Evolutionary conservation across 441 rosid genomes (phyloP).

Genomic region (Macaranga tanarius): DNA sequence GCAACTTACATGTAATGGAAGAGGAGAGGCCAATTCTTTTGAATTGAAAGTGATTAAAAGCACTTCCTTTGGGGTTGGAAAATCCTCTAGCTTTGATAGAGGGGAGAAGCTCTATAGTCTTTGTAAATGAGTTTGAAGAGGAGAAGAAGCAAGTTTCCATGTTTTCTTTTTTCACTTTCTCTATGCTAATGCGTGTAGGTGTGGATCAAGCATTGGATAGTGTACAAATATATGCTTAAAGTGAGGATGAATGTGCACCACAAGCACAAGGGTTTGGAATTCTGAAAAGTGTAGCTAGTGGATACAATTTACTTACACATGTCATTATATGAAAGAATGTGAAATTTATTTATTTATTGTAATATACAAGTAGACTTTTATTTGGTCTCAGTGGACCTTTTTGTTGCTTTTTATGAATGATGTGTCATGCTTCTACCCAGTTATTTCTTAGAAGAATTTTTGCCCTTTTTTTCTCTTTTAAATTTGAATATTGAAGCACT

Average conservation of each 20-base stretch:
- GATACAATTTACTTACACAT: constrained; percentile 42
- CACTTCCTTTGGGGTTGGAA: constrained; percentile 37
- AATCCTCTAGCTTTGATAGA: constrained; percentile 44
- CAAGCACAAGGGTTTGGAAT: constrained; percentile 32
- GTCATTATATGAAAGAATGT: constrained; percentile 17
- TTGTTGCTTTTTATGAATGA: constrained; percentile 30
- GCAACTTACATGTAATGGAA: constrained; percentile 50
- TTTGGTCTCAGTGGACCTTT: not conserved
- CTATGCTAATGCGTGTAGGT: not conserved
- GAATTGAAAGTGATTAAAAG: constrained; percentile 25
- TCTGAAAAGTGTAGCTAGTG: constrained; percentile 32
- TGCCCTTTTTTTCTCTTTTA: not conserved
- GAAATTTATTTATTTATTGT: constrained; percentile 9
- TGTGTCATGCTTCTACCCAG: constrained; percentile 45
- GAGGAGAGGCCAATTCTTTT: constrained; percentile 37
- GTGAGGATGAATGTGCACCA: constrained; percentile 43
- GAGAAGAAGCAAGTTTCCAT: constrained; percentile 86
- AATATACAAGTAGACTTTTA: not conserved
- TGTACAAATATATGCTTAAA: constrained; percentile 19
- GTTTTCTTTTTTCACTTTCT: constrained; percentile 10
- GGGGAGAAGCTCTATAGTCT: constrained; percentile 39
- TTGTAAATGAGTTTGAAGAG: constrained; percentile 57
- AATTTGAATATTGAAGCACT: not conserved
- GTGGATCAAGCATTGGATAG: constrained; percentile 11
- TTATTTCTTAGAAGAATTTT: not conserved